Percentiles rank a stretch among this genome's conserved stretches.
Conservation (phyloP, 441 rosid species). For the Capsella rubella region DNA sequence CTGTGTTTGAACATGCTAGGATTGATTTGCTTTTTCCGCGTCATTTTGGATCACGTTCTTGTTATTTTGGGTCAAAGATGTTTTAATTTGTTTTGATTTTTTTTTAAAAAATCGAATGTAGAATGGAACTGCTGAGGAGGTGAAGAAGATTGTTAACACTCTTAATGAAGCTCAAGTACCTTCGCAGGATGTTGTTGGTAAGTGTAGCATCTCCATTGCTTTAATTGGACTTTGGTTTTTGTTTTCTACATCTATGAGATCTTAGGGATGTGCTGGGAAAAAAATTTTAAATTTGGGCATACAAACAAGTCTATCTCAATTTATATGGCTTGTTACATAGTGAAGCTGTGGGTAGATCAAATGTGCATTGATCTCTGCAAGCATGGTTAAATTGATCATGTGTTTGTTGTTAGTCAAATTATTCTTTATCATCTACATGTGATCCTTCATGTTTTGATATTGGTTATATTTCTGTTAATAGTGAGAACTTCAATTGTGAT, state of each 20-base stretch:
- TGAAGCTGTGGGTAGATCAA: not conserved
- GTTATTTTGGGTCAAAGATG: not conserved
- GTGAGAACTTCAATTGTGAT: not conserved
- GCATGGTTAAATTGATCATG: not conserved
- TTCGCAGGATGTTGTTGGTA: constrained; percentile 66
- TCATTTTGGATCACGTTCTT: constrained; percentile 12
- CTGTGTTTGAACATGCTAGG: not conserved
- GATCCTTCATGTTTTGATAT: not conserved
- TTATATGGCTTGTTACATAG: not conserved
- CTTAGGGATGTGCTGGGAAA: not conserved
- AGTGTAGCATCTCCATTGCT: constrained; percentile 29
- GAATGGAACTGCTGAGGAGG: constrained; percentile 76
- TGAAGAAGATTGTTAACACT: constrained; percentile 70
- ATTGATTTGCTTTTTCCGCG: constrained; percentile 6
- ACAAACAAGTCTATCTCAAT: not conserved
- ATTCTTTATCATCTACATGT: not conserved
- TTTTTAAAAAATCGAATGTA: constrained; percentile 33
- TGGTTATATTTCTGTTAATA: not conserved
- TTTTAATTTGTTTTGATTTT: constrained; percentile 17
- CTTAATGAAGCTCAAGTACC: constrained; percentile 71
- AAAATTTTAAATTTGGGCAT: not conserved
- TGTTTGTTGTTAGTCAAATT: not conserved
- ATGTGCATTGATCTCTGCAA: not conserved
- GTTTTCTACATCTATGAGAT: not conserved
- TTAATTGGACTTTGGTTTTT: not conserved